Evolutionary conservation across 305 asterid species (phyloP).

Genomic region (Vinca major): DNA sequence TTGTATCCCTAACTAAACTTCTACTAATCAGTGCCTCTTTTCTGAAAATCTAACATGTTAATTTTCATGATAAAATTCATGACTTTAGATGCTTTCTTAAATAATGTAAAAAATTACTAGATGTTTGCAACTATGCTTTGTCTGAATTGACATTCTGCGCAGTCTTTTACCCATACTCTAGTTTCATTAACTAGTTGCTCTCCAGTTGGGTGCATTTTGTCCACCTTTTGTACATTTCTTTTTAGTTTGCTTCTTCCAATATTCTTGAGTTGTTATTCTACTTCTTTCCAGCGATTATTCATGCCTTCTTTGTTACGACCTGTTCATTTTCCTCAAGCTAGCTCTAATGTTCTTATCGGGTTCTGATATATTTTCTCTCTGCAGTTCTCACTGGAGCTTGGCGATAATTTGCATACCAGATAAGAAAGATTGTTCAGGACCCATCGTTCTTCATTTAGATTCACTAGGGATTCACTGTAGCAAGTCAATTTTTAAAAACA

Average conservation of each 20-base stretch:
- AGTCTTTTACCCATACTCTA: too few relatives aligned
- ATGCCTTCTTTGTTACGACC: not conserved
- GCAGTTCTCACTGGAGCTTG: constrained; percentile 96
- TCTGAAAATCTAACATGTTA: not conserved
- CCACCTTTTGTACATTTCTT: too few relatives aligned
- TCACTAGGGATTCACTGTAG: constrained; percentile 69
- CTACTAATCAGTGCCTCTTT: not conserved
- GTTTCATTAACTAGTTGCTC: too few relatives aligned
- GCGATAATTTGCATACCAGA: constrained; percentile 75
- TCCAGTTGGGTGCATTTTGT: too few relatives aligned
- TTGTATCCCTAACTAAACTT: not conserved
- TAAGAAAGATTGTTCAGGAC: constrained; percentile 61
- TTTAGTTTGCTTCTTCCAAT: too few relatives aligned
- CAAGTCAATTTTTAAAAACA: constrained; percentile 44
- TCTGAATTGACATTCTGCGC: too few relatives aligned
- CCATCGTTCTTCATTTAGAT: constrained; percentile 80
- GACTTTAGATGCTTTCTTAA: not conserved
- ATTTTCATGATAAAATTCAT: not conserved
- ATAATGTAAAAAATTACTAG: too few relatives aligned
- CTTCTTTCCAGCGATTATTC: not conserved
- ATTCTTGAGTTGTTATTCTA: too few relatives aligned
- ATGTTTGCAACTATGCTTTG: not conserved
- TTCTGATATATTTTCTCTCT: constrained; percentile 16
- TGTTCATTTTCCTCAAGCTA: too few relatives aligned
- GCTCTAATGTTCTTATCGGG: constrained; percentile 14